Evolutionary conservation across 352 stramenopile genomes (phyloP).

Genomic region (Phytopythium litorale): DNA sequence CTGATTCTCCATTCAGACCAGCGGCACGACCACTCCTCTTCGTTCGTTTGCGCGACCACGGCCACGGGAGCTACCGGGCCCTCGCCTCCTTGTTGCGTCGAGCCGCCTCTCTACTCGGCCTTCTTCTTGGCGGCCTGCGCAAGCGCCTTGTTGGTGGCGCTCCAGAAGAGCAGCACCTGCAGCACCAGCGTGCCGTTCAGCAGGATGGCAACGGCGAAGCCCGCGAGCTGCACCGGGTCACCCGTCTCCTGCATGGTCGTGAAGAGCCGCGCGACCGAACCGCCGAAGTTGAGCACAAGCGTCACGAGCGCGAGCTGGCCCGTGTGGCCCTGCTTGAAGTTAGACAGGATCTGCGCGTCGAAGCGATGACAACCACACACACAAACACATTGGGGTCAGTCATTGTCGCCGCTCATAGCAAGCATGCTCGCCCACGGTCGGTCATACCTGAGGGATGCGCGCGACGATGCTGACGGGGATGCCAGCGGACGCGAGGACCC

Average conservation of each 20-base stretch:
- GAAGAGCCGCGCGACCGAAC: conserved; percentile 80
- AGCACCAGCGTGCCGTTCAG: conserved; percentile 78
- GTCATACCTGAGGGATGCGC: conserved; percentile 68
- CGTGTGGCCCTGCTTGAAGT: conserved; percentile 89
- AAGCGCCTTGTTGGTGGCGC: conserved; percentile 73
- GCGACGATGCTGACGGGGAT: conserved; percentile 80
- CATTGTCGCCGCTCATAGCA: neutral
- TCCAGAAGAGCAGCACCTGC: conserved; percentile 81
- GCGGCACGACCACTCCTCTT: neutral
- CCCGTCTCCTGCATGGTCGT: conserved; percentile 87
- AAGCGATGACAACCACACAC: neutral
- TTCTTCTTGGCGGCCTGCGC: conserved; percentile 65
- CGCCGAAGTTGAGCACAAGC: conserved; percentile 78
- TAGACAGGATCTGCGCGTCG: conserved; percentile 63
- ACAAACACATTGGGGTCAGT: neutral
- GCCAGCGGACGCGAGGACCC: conserved; percentile 61
- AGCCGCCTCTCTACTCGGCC: conserved; percentile 27
- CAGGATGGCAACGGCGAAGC: conserved; percentile 66
- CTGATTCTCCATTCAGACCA: neutral
- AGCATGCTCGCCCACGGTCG: neutral
- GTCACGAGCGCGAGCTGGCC: conserved; percentile 87
- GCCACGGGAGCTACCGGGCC: neutral
- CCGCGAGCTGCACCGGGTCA: conserved; percentile 62
- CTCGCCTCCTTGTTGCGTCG: neutral
- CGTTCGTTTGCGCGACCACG: neutral